Conservation (phyloP, 441 rosid genomes). For the Pelargonium hybrid region DNA sequence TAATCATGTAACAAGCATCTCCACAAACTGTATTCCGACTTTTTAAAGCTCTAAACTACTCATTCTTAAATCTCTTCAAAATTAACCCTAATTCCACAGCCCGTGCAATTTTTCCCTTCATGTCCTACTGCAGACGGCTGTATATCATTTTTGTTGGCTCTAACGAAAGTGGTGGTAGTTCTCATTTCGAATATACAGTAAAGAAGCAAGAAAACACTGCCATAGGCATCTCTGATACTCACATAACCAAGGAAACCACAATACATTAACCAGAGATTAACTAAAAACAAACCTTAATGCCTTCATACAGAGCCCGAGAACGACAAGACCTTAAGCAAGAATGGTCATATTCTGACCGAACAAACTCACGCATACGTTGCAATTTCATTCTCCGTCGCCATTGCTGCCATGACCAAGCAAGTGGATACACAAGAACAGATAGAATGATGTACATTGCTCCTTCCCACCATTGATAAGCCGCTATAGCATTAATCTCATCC, state of each 20-base stretch:
- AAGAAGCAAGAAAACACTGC: background rate
- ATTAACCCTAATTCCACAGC: no score
- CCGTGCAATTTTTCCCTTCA: no score
- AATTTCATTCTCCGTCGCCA: constrained; percentile 82
- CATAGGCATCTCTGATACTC: background rate
- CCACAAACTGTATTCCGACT: no score
- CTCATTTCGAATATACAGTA: background rate
- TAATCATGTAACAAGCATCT: no score
- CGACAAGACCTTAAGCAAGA: constrained; percentile 98
- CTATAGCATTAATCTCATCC: constrained; percentile 89
- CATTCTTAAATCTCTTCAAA: no score
- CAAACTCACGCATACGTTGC: constrained; percentile 92
- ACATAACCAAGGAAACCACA: background rate
- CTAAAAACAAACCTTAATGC: constrained; percentile 65
- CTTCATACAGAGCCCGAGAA: constrained; percentile 97
- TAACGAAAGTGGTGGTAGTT: background rate
- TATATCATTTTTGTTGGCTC: no score
- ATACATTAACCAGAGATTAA: background rate
- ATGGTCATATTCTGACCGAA: constrained; percentile 98
- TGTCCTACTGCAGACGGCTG: no score
- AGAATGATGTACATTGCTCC: constrained; percentile 86
- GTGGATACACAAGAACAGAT: constrained; percentile 67
- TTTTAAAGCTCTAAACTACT: no score
- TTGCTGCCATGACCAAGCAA: constrained; percentile 99
- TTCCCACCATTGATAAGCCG: constrained; percentile 99